A percentile compares a stretch with the other conserved stretches of the same genome.
These are phyloP conservation scores for Excoecaria agallocha DNA, from an alignment of 345 rosid species.

Conservation along the genomic window DNA sequence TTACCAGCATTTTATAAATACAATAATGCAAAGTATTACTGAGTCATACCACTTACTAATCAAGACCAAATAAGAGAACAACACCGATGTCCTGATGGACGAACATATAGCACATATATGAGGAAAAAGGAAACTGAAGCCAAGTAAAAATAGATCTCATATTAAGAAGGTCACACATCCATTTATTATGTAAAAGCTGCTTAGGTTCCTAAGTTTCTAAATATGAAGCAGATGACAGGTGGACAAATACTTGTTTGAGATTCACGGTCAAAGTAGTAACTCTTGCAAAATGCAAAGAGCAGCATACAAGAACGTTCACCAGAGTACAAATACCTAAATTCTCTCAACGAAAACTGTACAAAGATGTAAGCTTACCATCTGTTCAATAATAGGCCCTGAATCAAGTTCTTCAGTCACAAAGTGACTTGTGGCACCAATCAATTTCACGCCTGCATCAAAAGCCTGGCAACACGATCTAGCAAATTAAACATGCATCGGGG, in stretches of 20 bases:
- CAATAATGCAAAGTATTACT: background rate
- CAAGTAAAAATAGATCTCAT: background rate
- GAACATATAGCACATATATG: background rate
- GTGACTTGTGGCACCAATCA: constrained; percentile 95
- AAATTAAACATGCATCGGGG: constrained; percentile 27
- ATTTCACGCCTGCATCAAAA: constrained; percentile 92
- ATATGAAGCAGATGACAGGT: background rate
- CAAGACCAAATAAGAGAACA: background rate
- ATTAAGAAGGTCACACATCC: background rate
- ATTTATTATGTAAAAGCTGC: background rate
- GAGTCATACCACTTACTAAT: background rate
- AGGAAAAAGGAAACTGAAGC: background rate
- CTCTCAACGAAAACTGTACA: background rate
- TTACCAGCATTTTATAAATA: background rate
- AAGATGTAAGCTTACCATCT: constrained; percentile 53
- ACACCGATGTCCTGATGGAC: background rate
- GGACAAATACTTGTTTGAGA: background rate
- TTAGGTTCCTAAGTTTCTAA: background rate
- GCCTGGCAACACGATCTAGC: constrained; percentile 63
- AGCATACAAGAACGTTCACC: too few species aligned
- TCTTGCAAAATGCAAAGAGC: background rate
- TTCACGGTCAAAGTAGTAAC: background rate
- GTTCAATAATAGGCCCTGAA: constrained; percentile 93
- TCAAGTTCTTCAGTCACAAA: constrained; percentile 96
- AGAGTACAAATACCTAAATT: too few species aligned